These are phyloP conservation scores for Suhomyces taliae DNA, from an alignment of 1,139 yeast genomes.

Conservation along the genomic window DNA sequence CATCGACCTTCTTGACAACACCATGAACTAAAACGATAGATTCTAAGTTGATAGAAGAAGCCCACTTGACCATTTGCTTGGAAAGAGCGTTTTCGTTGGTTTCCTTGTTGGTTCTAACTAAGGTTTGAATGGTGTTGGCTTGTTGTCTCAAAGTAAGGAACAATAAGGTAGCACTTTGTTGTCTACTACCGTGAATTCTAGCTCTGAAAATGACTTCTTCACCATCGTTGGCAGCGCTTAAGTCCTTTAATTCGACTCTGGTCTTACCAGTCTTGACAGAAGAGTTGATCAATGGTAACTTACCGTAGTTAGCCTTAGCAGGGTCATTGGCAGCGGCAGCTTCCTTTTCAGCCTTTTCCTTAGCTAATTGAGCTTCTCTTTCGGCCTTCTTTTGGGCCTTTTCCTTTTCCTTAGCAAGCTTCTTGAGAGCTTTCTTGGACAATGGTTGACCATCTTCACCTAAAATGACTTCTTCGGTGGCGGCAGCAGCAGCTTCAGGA, in stretches of 20 bases:
- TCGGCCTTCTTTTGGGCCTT: slow-evolving; percentile 93
- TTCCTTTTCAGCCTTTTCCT: slow-evolving; percentile 81
- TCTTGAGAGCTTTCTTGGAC: slow-evolving; percentile 92
- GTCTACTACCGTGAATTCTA: slow-evolving; percentile 88
- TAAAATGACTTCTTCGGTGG: slow-evolving; percentile 38
- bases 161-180: slow-evolving; percentile 93
- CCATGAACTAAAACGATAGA: slow-evolving; percentile 92
- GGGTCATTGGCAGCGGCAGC: slow-evolving; percentile 82
- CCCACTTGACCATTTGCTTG: slow-evolving; percentile 97
- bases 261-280: slow-evolving; percentile 56
- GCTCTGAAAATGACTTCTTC: slow-evolving; percentile 85
- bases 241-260: slow-evolving; percentile 57
- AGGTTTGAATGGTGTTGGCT: slow-evolving; percentile 75
- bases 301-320: slow-evolving; percentile 87
- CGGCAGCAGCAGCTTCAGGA: slow-evolving; percentile 20
- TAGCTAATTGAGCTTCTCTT: slow-evolving; percentile 84
- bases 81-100: slow-evolving; percentile 65
- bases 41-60: slow-evolving; percentile 80
- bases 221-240: slow-evolving; percentile 71
- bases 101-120: slow-evolving; percentile 63
- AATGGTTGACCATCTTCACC: slow-evolving; percentile 92
- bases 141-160: slow-evolving; percentile 93
- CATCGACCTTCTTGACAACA: slow-evolving; percentile 77
- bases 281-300: slow-evolving; percentile 83
- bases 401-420: slow-evolving; percentile 89